A percentile compares a stretch with the other conserved stretches of the same genome.
These are phyloP conservation scores for Papiliotrema laurentii DNA, from an alignment of 1,284 basidiomycete species.

Conservation along the genomic window DNA sequence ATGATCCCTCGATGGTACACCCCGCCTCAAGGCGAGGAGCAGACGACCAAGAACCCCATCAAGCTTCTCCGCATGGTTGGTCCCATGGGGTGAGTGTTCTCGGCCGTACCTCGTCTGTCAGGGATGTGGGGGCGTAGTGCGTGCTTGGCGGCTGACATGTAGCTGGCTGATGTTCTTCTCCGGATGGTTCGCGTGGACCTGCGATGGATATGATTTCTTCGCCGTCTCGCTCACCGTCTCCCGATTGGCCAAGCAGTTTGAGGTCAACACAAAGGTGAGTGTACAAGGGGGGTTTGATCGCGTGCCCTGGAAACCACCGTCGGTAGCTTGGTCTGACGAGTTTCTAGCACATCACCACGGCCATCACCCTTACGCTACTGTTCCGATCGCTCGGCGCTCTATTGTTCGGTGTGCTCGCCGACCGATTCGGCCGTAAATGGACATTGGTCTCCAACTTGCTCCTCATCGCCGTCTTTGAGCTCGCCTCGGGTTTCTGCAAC, in stretches of 20 bases:
- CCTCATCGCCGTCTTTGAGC: conserved; percentile 67
- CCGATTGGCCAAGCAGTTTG: conserved; percentile 51
- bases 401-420: conserved; percentile 69
- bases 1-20: conserved; percentile 26
- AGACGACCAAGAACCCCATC: conserved; percentile 41
- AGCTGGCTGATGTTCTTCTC: conserved; percentile 55
- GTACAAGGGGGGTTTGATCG: conserved; percentile 31
- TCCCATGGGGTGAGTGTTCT: conserved; percentile 50
- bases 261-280: conserved; percentile 17
- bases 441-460: conserved; percentile 74
- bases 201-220: conserved; percentile 59
- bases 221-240: conserved; percentile 69
- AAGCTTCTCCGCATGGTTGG: conserved; percentile 47
- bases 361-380: conserved; percentile 88
- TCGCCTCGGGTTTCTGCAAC: conserved; percentile 58
- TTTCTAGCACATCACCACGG: conserved; percentile 53
- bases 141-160: too few species aligned
- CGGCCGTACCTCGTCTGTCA: too few species aligned
- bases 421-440: conserved; percentile 90
- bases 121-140: too few species aligned
- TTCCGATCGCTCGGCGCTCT: conserved; percentile 80
- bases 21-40: conserved; percentile 8
- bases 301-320: conserved; percentile 2
- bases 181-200: conserved; percentile 61
- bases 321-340: conserved; percentile 7